Evolutionary conservation across 1,139 yeast genomes (phyloP).

Genomic region (Sugiyamaella japonica): DNA sequence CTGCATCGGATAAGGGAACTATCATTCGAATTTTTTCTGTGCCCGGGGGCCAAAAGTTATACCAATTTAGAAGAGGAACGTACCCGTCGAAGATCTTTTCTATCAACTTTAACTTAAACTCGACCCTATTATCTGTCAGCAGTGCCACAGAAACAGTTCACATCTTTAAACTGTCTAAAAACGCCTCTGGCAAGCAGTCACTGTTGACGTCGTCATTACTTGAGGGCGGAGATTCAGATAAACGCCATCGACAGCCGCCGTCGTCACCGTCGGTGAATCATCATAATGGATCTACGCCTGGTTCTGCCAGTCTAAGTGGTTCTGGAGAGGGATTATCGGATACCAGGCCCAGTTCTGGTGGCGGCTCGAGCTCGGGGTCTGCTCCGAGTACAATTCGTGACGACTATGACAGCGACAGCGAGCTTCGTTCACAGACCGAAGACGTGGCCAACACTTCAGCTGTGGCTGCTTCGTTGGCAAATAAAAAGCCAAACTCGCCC

Average conservation of each 20-base stretch:
- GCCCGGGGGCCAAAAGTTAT: constrained; percentile 75
- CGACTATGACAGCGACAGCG: constrained; percentile 10
- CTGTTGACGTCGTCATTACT: neutral
- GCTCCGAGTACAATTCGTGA: neutral
- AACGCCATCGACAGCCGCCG: neutral
- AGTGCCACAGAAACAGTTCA: constrained; percentile 94
- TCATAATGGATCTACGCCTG: neutral
- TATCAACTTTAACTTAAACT: constrained; percentile 73
- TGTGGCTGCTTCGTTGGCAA: neutral
- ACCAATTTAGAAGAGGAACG: constrained; percentile 92
- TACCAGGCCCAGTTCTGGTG: neutral
- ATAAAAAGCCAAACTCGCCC: neutral
- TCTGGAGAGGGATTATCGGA: neutral
- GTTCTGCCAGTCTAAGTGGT: neutral
- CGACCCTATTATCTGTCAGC: constrained; percentile 74
- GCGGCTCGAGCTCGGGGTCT: constrained; percentile 2
- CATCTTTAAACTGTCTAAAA: constrained; percentile 56
- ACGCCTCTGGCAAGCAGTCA: neutral
- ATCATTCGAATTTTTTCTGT: constrained; percentile 86
- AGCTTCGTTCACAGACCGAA: neutral
- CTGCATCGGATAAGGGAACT: constrained; percentile 95
- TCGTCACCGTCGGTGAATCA: neutral
- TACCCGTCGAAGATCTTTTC: constrained; percentile 90
- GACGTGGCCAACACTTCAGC: neutral
- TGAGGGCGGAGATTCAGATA: neutral